phyloP scores from a whole-genome alignment of 495 filamentous ascomycete genomes.

The Daldinia concentrica region DNA sequence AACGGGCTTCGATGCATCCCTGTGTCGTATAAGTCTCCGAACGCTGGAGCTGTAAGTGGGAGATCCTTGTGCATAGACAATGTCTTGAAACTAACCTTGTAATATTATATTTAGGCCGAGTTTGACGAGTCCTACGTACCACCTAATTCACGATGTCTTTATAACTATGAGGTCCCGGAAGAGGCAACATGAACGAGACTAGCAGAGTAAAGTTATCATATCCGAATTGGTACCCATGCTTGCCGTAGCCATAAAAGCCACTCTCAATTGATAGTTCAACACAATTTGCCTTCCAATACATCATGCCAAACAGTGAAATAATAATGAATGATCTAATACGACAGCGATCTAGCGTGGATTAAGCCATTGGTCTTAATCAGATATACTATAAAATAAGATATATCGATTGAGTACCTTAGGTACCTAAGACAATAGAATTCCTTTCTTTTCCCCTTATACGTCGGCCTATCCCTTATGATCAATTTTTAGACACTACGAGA shows the following conservation, averaged over 20 bases:
- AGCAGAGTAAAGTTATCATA: neutral
- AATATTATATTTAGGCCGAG: conserved; percentile 10
- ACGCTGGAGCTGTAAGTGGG: conserved; percentile 3
- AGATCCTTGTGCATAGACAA: neutral
- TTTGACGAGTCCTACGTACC: conserved; percentile 21
- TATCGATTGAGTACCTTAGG: no score
- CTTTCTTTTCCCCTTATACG: no score
- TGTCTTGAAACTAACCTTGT: neutral
- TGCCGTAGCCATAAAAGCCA: neutral
- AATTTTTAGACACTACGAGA: no score
- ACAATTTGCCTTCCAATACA: neutral
- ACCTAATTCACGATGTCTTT: conserved; percentile 12
- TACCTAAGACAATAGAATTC: no score
- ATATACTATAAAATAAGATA: no score
- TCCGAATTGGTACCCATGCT: neutral
- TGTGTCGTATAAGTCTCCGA: conserved; percentile 7
- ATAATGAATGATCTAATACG: neutral
- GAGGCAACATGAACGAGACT: conserved; percentile 14
- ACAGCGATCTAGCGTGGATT: no score
- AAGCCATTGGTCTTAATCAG: no score
- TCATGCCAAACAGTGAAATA: neutral
- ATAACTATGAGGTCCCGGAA: conserved; percentile 17
- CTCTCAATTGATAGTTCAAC: neutral
- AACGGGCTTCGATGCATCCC: conserved; percentile 29
- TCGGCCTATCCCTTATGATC: no score